phyloP scores from a whole-genome alignment of 2,329 filamentous ascomycete genomes.

The Xylariaceae sp. region DNA sequence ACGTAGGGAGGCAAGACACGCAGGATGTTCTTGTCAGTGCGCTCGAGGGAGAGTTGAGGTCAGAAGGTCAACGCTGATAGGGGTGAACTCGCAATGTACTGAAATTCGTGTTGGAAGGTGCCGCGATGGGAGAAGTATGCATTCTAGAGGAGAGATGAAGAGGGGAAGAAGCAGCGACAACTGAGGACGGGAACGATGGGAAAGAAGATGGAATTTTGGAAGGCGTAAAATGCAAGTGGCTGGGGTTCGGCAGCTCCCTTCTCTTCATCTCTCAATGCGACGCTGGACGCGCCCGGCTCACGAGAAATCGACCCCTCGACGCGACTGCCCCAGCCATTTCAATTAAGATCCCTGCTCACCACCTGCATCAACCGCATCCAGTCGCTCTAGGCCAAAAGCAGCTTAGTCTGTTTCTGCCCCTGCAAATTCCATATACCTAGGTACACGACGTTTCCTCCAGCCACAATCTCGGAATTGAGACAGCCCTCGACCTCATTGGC shows the following conservation, averaged over 20 bases:
- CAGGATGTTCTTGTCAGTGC: too few relatives aligned
- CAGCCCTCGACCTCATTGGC: too few relatives aligned
- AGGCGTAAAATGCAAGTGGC: slow-evolving; percentile 27
- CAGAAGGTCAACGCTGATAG: not conserved
- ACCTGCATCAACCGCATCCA: not conserved
- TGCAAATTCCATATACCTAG: not conserved
- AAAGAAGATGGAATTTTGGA: slow-evolving; percentile 14
- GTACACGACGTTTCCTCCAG: not conserved
- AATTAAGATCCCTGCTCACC: slow-evolving; percentile 32
- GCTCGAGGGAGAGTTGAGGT: not conserved
- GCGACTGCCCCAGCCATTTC: slow-evolving; percentile 27
- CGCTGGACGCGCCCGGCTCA: not conserved
- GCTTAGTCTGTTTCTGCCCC: not conserved
- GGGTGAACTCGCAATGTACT: too few relatives aligned
- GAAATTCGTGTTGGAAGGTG: not conserved
- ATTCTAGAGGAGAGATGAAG: slow-evolving; percentile 20
- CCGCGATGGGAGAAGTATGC: slow-evolving; percentile 2
- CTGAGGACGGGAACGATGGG: slow-evolving; percentile 13
- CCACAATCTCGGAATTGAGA: not conserved
- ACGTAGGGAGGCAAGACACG: too few relatives aligned
- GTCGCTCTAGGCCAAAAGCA: not conserved
- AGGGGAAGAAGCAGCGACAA: slow-evolving; percentile 8
- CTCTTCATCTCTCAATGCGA: not conserved
- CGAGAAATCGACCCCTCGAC: slow-evolving; percentile 4
- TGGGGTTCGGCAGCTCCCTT: slow-evolving; percentile 12